A percentile compares a stretch with the other conserved stretches of the same genome.
Evolutionary conservation across 1,284 basidiomycete species (phyloP).

Genomic region (Sanghuangporus baumii): DNA sequence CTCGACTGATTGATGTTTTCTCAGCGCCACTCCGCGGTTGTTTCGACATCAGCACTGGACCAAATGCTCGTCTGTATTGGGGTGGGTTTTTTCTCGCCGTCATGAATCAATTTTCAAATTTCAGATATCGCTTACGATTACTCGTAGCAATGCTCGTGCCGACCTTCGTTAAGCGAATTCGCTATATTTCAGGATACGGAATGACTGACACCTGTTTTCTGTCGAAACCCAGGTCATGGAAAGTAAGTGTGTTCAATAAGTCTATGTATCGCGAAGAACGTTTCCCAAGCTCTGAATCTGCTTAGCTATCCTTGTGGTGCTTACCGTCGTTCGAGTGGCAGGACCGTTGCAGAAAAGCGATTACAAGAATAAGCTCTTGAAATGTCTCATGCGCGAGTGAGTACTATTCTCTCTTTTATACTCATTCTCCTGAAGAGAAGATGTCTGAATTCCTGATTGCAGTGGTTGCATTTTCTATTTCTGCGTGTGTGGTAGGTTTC

Average conservation of each 20-base stretch:
- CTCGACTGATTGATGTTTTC: neutral
- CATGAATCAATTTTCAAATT: neutral
- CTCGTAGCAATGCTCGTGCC: conserved; percentile 12
- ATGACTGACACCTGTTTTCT: neutral
- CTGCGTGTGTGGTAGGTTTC: conserved; percentile 11
- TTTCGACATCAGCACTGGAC: conserved; percentile 12
- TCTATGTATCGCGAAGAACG: too few relatives aligned
- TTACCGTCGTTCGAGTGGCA: conserved; percentile 5
- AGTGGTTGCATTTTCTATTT: conserved; percentile 14
- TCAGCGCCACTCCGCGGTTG: conserved; percentile 11
- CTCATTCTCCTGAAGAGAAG: neutral
- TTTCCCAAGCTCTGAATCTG: too few relatives aligned
- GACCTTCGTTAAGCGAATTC: conserved; percentile 9
- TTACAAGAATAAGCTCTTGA: conserved; percentile 9
- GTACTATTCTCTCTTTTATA: neutral
- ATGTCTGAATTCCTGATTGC: neutral
- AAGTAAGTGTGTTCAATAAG: neutral
- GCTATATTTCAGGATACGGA: neutral
- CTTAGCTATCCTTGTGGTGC: conserved; percentile 8
- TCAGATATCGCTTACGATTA: neutral
- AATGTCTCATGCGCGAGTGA: conserved; percentile 13
- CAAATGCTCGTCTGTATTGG: conserved; percentile 13
- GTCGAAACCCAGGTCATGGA: conserved; percentile 4
- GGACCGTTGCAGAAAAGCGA: conserved; percentile 8
- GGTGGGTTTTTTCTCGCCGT: neutral